Conservation (phyloP, 1,284 basidiomycete species). For the Apiotrichum porosum region DNA sequence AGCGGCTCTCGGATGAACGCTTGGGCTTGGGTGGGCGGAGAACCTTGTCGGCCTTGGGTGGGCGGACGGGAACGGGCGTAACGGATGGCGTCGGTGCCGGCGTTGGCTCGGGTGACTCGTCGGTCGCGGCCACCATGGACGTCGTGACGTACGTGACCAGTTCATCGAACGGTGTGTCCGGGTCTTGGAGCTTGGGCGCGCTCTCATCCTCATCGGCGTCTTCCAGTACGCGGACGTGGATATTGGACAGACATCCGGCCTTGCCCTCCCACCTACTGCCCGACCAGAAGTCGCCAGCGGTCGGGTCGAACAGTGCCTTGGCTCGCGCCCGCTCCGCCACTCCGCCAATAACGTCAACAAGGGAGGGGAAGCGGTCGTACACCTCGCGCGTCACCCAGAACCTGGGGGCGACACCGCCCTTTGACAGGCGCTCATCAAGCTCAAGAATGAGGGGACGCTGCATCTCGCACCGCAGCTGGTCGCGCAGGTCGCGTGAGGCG, state of each 20-base stretch:
- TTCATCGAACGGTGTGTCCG: slow-evolving; percentile 10
- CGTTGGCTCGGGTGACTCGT: not conserved
- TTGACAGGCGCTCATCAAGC: slow-evolving; percentile 24
- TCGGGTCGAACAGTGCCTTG: slow-evolving; percentile 25
- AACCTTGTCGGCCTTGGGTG: no score
- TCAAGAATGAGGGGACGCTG: slow-evolving; percentile 38
- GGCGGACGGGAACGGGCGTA: not conserved
- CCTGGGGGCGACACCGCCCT: slow-evolving; percentile 1
- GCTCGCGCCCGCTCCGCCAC: slow-evolving; percentile 28
- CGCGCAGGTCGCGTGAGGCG: slow-evolving; percentile 35
- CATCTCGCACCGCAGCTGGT: slow-evolving; percentile 39
- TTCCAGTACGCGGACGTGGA: slow-evolving; percentile 27
- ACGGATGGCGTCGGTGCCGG: not conserved
- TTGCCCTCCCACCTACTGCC: slow-evolving; percentile 34
- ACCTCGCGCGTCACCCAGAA: slow-evolving; percentile 44
- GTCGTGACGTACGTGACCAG: slow-evolving; percentile 9
- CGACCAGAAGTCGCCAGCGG: slow-evolving; percentile 27
- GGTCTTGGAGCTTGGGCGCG: not conserved
- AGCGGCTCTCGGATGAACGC: not conserved
- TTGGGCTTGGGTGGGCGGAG: no score
- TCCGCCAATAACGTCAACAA: slow-evolving; percentile 41
- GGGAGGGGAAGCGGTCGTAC: slow-evolving; percentile 28
- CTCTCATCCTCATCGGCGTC: slow-evolving; percentile 9
- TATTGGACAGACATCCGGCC: slow-evolving; percentile 20
- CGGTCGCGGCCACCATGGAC: slow-evolving; percentile 5